Evolutionary conservation across 164 flowering plant genomes (phyloP), one percentile per base, ranked within the genome.

Genomic region (Amborella trichopoda): DNA sequence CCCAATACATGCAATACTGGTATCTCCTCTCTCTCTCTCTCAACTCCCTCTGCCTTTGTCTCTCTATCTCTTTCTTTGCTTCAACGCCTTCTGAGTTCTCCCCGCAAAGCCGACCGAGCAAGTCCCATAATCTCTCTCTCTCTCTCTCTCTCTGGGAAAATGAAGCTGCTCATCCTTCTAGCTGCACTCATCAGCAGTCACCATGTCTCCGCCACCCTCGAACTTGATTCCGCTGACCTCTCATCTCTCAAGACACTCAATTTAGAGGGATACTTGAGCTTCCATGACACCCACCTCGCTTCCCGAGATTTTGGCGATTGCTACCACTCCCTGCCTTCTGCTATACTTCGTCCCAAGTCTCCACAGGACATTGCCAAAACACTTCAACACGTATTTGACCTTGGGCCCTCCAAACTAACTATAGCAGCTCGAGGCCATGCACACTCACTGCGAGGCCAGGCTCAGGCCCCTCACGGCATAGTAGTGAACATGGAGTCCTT

Each of bases 361-460:
- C 82, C 75, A 23, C 58, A 73, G 0, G 88, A 83, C 39, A 74
- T 90, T 44, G 71, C 95, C 12, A 46, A 67, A 1, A 73, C 65
- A 2, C 37, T 85, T 49, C 74, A 68, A 58, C 63, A 68, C 53
- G 41, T 85, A 9, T 77, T 59, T 47, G 39, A 70, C 19, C 50
- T 72, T 74, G 93, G 87, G 46, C 25, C 56, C 21, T 67, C 90
- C 22, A 60, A 59, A 14, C 73, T 90, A 14, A 86, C 81, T 0
- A 66, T 91, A 28, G 88, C 98, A 11, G 96, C 98, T 4, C 70
- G 87, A 66, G 98, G 98, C 61, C 91, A 74, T 33, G 93, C 81
- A 23, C 98, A 91, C 64, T 86, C 96, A 8, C 68, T 80, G n/a
- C 73, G 65, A 57, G 98, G 98, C 48, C 96, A 91, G 55, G 68